Evolutionary conservation across 2,329 filamentous ascomycete species (phyloP).

Genomic region (Mariannaea sp.): DNA sequence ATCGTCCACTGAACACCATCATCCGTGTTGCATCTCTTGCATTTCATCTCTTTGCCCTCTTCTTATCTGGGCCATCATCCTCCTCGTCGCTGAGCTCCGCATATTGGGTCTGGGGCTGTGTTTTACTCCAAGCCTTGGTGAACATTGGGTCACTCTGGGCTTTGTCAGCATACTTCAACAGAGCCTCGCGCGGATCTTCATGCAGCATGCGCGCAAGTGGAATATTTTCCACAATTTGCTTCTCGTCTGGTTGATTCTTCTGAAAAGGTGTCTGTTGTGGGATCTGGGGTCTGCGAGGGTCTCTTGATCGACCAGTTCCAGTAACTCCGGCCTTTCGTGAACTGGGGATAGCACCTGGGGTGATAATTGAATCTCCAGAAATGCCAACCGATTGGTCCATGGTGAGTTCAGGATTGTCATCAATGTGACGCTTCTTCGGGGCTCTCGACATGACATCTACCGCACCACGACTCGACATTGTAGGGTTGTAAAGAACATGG

Average conservation of each 20-base stretch:
- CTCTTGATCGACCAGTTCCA: slow-evolving; percentile 73
- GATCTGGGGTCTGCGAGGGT: slow-evolving; percentile 84
- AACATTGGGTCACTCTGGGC: slow-evolving; percentile 93
- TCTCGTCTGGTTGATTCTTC: slow-evolving; percentile 86
- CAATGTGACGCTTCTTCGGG: slow-evolving; percentile 92
- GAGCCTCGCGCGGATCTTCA: slow-evolving; percentile 91
- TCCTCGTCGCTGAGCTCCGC: slow-evolving; percentile 88
- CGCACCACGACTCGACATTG: slow-evolving; percentile 79
- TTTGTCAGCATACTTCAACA: slow-evolving; percentile 93
- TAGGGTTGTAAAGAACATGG: slow-evolving; percentile 88
- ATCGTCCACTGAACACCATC: slow-evolving; percentile 10
- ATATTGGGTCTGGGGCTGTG: slow-evolving; percentile 91
- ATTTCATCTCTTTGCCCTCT: slow-evolving; percentile 61
- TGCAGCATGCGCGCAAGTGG: slow-evolving; percentile 91
- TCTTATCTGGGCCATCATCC: slow-evolving; percentile 70
- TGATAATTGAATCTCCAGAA: slow-evolving; percentile 80
- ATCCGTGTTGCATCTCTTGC: slow-evolving; percentile 18
- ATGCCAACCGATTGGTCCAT: slow-evolving; percentile 82
- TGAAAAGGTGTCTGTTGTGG: slow-evolving; percentile 87
- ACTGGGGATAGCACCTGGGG: slow-evolving; percentile 63
- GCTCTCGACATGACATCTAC: slow-evolving; percentile 89
- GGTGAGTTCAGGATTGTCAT: slow-evolving; percentile 87
- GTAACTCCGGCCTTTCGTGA: slow-evolving; percentile 70
- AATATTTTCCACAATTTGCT: slow-evolving; percentile 85
- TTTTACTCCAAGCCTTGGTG: slow-evolving; percentile 89